phyloP scores from a whole-genome alignment of 2,329 filamentous ascomycete genomes.

The Aureobasidium lini region DNA sequence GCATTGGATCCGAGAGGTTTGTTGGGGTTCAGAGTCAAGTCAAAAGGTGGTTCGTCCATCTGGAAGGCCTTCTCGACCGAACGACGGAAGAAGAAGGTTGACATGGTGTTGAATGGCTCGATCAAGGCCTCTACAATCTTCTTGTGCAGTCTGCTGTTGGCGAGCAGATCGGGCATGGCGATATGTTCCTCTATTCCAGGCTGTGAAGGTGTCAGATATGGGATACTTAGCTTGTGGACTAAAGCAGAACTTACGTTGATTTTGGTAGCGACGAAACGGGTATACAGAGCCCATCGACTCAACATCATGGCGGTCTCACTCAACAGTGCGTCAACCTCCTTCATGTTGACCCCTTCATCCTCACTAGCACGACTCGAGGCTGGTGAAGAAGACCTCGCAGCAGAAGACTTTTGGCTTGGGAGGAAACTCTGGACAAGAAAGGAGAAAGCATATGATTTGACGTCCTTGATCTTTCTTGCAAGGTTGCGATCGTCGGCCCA shows the following conservation, averaged over 20 bases:
- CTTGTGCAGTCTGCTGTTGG: conserved; percentile 68
- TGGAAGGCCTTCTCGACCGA: conserved; percentile 98
- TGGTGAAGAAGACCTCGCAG: conserved; percentile 67
- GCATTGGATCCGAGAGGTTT: conserved; percentile 67
- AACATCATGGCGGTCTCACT: conserved; percentile 90
- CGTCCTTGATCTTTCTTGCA: conserved; percentile 81
- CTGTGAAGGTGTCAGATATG: background rate
- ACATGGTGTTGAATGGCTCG: conserved; percentile 82
- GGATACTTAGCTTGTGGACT: too few species aligned
- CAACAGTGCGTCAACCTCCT: conserved; percentile 80
- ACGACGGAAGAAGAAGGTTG: conserved; percentile 91
- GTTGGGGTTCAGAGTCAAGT: conserved; percentile 67
- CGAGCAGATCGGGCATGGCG: conserved; percentile 63
- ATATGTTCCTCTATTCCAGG: conserved; percentile 33
- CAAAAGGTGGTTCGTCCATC: conserved; percentile 77
- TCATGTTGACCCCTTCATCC: conserved; percentile 94
- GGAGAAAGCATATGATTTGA: conserved; percentile 96
- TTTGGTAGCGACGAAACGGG: conserved; percentile 79
- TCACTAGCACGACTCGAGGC: conserved; percentile 54
- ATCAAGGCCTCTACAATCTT: conserved; percentile 71
- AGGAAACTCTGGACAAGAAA: conserved; percentile 94
- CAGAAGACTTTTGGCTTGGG: conserved; percentile 55
- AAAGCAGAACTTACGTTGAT: conserved; percentile 49
- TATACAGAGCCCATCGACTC: conserved; percentile 85
- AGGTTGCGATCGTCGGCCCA: conserved; percentile 87